These are phyloP conservation scores for Aspergillus bombycis DNA, from an alignment of 2,329 filamentous ascomycete species.

Conservation along the genomic window DNA sequence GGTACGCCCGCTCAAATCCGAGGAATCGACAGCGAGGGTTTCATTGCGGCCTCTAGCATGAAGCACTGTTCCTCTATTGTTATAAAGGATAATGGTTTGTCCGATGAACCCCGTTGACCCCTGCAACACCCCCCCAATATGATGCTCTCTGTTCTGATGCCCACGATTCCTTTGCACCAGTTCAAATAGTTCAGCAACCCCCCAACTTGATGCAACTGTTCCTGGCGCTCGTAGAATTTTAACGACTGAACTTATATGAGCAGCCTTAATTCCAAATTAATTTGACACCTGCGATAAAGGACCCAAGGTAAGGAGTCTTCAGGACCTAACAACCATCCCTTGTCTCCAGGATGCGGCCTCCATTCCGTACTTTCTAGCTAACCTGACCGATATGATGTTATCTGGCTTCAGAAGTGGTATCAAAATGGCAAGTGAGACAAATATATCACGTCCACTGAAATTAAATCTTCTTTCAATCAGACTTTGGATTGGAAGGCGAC, in stretches of 20 bases:
- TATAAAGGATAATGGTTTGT: too few species aligned
- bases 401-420: not conserved
- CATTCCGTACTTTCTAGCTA: not conserved
- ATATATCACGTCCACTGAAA: not conserved
- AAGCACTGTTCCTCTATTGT: too few species aligned
- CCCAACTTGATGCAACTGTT: not conserved
- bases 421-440: not conserved
- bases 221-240: too few species aligned
- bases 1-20: too few species aligned
- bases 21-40: too few species aligned
- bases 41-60: too few species aligned
- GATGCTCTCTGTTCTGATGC: too few species aligned
- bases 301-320: not conserved
- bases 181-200: not conserved
- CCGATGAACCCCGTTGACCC: too few species aligned
- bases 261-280: too few species aligned
- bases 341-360: not conserved
- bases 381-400: not conserved
- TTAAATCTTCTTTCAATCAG: not conserved
- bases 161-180: not conserved
- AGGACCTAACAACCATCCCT: not conserved
- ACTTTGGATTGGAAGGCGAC: conserved; percentile 1
- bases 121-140: too few species aligned
- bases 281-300: too few species aligned
- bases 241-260: too few species aligned